Conservation (phyloP, 257 asterid genomes). For the Capsicum rhomboideum region DNA sequence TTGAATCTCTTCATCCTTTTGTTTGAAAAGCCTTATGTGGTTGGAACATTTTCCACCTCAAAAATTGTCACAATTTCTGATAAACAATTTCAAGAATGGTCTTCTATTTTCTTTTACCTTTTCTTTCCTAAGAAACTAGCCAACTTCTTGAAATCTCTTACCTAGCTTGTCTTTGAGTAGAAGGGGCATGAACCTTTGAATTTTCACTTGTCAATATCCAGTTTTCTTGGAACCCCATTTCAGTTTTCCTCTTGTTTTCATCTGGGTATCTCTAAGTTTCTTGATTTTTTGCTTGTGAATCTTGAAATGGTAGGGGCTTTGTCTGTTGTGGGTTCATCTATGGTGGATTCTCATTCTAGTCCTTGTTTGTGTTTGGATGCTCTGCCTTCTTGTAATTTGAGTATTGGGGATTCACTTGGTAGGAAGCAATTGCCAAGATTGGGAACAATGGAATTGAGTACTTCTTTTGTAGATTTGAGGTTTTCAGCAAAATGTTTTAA, state of each 20-base stretch:
- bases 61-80: conserved; percentile 31
- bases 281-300: neutral
- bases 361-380: conserved; percentile 48
- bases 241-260: neutral
- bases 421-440: conserved; percentile 29
- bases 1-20: neutral
- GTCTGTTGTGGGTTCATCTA: conserved; percentile 45
- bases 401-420: conserved; percentile 30
- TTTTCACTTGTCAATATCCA: conserved; percentile 11
- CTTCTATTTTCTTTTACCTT: neutral
- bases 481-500: conserved; percentile 27
- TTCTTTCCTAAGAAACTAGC: neutral
- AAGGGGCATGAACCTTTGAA: conserved; percentile 20
- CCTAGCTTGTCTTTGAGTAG: conserved; percentile 23
- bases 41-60: conserved; percentile 42
- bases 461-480: conserved; percentile 36
- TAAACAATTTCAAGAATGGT: conserved; percentile 4
- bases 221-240: conserved; percentile 25
- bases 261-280: conserved; percentile 11
- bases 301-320: conserved; percentile 42
- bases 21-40: conserved; percentile 11
- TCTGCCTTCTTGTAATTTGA: conserved; percentile 28
- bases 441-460: conserved; percentile 35
- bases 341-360: conserved; percentile 36
- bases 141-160: conserved; percentile 6